Percentiles rank a stretch among this genome's conserved stretches.
These are phyloP conservation scores for Theobroma cacao DNA, from an alignment of 345 rosid genomes.

Conservation along the genomic window DNA sequence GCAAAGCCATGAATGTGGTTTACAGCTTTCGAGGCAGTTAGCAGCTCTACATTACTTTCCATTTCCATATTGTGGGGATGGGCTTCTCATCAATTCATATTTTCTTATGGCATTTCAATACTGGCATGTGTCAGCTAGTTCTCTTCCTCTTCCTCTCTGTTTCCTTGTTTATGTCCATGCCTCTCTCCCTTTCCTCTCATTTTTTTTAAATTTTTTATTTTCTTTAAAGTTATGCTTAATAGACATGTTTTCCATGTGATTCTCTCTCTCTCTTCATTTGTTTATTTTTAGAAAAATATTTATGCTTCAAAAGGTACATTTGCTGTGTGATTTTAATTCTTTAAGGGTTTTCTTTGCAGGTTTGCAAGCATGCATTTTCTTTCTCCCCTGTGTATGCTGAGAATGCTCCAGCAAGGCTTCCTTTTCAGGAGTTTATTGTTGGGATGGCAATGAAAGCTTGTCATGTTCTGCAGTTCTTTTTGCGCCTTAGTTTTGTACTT, in stretches of 20 bases:
- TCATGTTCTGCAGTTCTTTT: conserved; percentile 85
- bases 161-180: not conserved
- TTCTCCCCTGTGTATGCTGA: conserved; percentile 98
- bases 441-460: conserved; percentile 98
- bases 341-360: conserved; percentile 41
- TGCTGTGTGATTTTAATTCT: not conserved
- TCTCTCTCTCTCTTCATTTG: not conserved
- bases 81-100: not conserved
- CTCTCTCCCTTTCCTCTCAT: not conserved
- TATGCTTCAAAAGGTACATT: not conserved
- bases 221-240: not conserved
- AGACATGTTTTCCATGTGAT: not conserved
- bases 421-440: conserved; percentile 94
- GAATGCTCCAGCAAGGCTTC: conserved; percentile 96
- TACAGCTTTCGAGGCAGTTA: not conserved
- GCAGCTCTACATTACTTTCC: not conserved
- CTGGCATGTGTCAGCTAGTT: not conserved
- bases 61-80: not conserved
- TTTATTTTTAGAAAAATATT: not conserved
- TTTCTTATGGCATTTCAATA: not conserved
- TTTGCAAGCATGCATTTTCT: conserved; percentile 93
- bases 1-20: not conserved
- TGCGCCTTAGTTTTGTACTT: conserved; percentile 91
- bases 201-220: not conserved
- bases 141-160: not conserved